A percentile compares a stretch with the other conserved stretches of the same genome.
phyloP scores from a whole-genome alignment of 768 basidiomycete genomes.

The Tubosaeta sp. region DNA sequence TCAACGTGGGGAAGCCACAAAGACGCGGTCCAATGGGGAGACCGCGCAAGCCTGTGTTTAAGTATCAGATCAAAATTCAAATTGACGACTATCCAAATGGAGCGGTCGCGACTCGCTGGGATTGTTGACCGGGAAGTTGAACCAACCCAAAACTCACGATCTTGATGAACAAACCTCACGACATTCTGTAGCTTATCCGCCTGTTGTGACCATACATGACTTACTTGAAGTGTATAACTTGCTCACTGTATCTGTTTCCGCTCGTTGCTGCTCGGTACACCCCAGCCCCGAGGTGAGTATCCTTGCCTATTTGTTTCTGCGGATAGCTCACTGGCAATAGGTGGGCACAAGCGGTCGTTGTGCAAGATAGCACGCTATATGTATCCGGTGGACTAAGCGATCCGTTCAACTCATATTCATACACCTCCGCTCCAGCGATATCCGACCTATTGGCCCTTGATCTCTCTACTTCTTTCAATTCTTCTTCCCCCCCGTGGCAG shows the following conservation, averaged over 20 bases:
- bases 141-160: slow-evolving; percentile 1
- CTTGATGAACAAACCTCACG: slow-evolving; percentile 16
- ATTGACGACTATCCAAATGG: slow-evolving; percentile 9
- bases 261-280: slow-evolving; percentile 19
- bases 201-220: slow-evolving; percentile 7
- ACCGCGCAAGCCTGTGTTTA: not conserved
- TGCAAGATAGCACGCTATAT: slow-evolving; percentile 57
- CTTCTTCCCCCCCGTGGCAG: slow-evolving; percentile 66
- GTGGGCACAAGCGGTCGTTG: slow-evolving; percentile 77
- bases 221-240: slow-evolving; percentile 1
- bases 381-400: slow-evolving; percentile 83
- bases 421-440: slow-evolving; percentile 68
- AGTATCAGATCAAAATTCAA: not conserved
- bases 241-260: slow-evolving; percentile 11
- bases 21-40: no score
- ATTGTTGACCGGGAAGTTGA: not conserved
- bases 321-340: slow-evolving; percentile 36
- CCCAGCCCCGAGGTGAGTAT: slow-evolving; percentile 24
- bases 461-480: slow-evolving; percentile 53
- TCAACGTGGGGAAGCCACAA: no score
- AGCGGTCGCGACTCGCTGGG: not conserved
- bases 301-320: not conserved
- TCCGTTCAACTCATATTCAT: slow-evolving; percentile 60
- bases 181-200: slow-evolving; percentile 17
- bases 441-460: slow-evolving; percentile 70